phyloP scores from a whole-genome alignment of 2,329 filamentous ascomycete genomes.

The Fusarium buxicola region DNA sequence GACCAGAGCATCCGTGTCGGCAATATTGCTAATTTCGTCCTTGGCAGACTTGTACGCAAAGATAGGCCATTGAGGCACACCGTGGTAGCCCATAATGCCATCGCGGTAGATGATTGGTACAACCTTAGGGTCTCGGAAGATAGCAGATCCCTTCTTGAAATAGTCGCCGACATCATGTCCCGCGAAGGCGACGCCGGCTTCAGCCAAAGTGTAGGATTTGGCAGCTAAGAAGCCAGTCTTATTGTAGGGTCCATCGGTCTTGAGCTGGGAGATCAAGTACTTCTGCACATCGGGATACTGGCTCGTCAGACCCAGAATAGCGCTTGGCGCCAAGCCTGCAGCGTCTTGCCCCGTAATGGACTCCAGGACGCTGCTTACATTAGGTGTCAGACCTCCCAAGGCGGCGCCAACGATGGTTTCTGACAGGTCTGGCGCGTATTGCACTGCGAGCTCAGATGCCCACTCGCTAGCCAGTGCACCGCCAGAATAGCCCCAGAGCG shows the following conservation, averaged over 20 bases:
- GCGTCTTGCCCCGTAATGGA: slow-evolving; percentile 46
- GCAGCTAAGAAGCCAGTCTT: slow-evolving; percentile 41
- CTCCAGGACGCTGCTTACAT: slow-evolving; percentile 52
- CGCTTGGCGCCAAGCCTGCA: slow-evolving; percentile 37
- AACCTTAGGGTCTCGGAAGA: slow-evolving; percentile 25
- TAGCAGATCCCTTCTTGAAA: slow-evolving; percentile 16
- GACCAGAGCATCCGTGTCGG: slow-evolving; percentile 33
- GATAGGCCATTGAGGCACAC: slow-evolving; percentile 38
- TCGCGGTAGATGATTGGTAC: slow-evolving; percentile 26
- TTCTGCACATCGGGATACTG: slow-evolving; percentile 38
- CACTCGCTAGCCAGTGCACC: slow-evolving; percentile 63
- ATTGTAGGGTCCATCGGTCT: slow-evolving; percentile 29
- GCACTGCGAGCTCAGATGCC: slow-evolving; percentile 63
- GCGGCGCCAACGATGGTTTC: slow-evolving; percentile 58
- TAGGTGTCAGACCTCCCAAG: slow-evolving; percentile 60
- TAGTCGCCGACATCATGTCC: slow-evolving; percentile 32
- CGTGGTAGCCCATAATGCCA: slow-evolving; percentile 43
- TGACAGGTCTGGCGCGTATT: slow-evolving; percentile 64
- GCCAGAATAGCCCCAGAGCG: slow-evolving; percentile 68
- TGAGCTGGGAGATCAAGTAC: slow-evolving; percentile 35
- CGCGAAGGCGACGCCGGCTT: slow-evolving; percentile 24
- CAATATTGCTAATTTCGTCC: slow-evolving; percentile 36
- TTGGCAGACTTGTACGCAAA: slow-evolving; percentile 39
- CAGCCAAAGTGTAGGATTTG: background rate
- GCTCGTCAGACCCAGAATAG: slow-evolving; percentile 37